These are phyloP conservation scores for Adansonia rubrostipa DNA, from an alignment of 441 rosid genomes.

Conservation along the genomic window DNA sequence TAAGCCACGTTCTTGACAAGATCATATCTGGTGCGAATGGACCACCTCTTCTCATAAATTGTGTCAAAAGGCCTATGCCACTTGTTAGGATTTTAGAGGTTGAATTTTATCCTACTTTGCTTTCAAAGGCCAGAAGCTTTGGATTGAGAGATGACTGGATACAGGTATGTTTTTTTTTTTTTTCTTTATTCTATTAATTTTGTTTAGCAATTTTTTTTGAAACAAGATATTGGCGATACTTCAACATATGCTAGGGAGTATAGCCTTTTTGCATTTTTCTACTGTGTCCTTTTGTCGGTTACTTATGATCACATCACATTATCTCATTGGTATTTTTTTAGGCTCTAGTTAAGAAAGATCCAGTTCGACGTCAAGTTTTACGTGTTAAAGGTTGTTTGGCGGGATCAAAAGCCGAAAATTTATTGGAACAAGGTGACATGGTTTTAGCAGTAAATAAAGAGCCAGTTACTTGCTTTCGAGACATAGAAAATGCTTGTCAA, in stretches of 20 bases:
- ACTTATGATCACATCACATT: background rate
- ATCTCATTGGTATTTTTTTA: conserved; percentile 38
- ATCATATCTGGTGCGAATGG: conserved; percentile 75
- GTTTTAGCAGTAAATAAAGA: conserved; percentile 89
- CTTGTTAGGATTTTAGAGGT: conserved; percentile 88
- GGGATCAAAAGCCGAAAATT: conserved; percentile 91
- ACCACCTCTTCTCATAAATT: conserved; percentile 80
- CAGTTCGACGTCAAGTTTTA: conserved; percentile 82
- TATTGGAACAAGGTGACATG: conserved; percentile 98
- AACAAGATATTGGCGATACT: background rate
- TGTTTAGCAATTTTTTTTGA: background rate
- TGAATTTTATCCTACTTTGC: conserved; percentile 84
- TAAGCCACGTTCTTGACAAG: conserved; percentile 82
- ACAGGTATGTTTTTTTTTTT: conserved; percentile 54
- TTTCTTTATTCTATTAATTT: conserved; percentile 4
- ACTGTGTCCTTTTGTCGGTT: background rate
- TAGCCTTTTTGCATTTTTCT: background rate
- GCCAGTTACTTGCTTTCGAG: conserved; percentile 93
- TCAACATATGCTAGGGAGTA: background rate
- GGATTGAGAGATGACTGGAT: conserved; percentile 91
- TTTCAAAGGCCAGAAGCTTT: conserved; percentile 94
- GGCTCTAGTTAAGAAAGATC: conserved; percentile 95
- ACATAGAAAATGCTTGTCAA: conserved; percentile 90
- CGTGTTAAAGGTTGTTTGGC: conserved; percentile 96
- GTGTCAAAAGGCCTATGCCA: conserved; percentile 88